These are phyloP conservation scores for Metschnikowia amazonensis DNA, from an alignment of 805 yeast genomes.

Conservation along the genomic window DNA sequence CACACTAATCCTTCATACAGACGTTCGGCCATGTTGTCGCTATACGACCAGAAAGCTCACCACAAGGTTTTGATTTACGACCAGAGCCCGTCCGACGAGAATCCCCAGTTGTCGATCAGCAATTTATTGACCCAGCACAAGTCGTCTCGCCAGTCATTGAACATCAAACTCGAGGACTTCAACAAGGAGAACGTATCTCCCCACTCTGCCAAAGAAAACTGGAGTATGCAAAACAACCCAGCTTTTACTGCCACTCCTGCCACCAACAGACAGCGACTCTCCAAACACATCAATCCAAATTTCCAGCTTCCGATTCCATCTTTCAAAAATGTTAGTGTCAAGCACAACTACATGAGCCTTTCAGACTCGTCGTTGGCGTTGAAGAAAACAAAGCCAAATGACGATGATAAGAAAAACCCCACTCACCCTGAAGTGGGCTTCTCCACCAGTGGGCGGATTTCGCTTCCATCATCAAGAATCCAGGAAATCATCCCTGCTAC, in stretches of 20 bases:
- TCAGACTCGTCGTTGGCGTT: slow-evolving; percentile 39
- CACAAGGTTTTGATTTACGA: slow-evolving; percentile 35
- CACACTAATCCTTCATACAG: slow-evolving; percentile 44
- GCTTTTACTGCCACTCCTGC: neutral
- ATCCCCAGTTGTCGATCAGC: slow-evolving; percentile 36
- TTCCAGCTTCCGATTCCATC: slow-evolving; percentile 8
- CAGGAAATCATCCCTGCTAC: slow-evolving; percentile 56
- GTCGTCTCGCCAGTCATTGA: slow-evolving; percentile 33
- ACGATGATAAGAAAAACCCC: slow-evolving; percentile 5
- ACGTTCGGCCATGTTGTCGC: slow-evolving; percentile 43
- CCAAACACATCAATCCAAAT: neutral
- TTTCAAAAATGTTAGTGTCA: slow-evolving; percentile 5
- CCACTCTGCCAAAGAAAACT: slow-evolving; percentile 7
- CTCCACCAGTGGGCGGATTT: slow-evolving; percentile 46
- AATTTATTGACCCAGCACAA: slow-evolving; percentile 38
- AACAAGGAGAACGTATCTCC: slow-evolving; percentile 4
- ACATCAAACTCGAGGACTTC: slow-evolving; percentile 26
- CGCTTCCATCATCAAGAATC: slow-evolving; percentile 48
- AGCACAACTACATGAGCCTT: slow-evolving; percentile 37
- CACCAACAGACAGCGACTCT: slow-evolving; percentile 4
- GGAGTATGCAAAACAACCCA: neutral
- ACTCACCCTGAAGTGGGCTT: slow-evolving; percentile 32
- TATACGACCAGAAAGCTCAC: slow-evolving; percentile 36
- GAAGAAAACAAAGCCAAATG: slow-evolving; percentile 25
- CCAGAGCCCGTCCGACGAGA: slow-evolving; percentile 26